phyloP scores from a whole-genome alignment of 2,329 filamentous ascomycete species.

The Claviceps humidiphila region DNA sequence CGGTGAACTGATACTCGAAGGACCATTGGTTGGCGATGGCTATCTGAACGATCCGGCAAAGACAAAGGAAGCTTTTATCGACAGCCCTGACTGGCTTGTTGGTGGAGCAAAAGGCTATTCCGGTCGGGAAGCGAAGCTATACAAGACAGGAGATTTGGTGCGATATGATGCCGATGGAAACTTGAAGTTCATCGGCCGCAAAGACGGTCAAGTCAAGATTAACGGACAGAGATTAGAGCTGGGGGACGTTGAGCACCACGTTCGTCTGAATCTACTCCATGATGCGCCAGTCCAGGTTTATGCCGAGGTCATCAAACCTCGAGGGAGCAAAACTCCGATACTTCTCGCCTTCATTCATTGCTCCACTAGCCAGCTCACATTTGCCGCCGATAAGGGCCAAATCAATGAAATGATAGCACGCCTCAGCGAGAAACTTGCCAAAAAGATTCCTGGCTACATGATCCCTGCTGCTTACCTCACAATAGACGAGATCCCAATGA shows the following conservation, averaged over 20 bases:
- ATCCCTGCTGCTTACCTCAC: slow-evolving; percentile 9
- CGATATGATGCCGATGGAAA: slow-evolving; percentile 20
- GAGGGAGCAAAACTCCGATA: not conserved
- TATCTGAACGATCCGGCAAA: slow-evolving; percentile 34
- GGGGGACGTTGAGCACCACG: slow-evolving; percentile 10
- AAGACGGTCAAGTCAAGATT: slow-evolving; percentile 42
- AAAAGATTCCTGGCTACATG: slow-evolving; percentile 7
- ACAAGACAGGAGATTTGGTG: slow-evolving; percentile 35
- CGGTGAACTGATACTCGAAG: slow-evolving; percentile 26
- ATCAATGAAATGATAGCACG: not conserved
- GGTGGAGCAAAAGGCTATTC: not conserved
- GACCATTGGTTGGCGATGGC: slow-evolving; percentile 31
- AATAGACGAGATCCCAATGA: slow-evolving; percentile 9
- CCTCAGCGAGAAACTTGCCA: slow-evolving; percentile 6
- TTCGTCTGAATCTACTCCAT: not conserved
- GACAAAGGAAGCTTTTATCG: slow-evolving; percentile 30
- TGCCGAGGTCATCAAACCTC: slow-evolving; percentile 1
- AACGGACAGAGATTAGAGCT: slow-evolving; percentile 40
- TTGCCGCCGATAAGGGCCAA: not conserved
- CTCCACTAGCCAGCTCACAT: not conserved
- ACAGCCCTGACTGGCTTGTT: slow-evolving; percentile 20
- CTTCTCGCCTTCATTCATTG: slow-evolving; percentile 1
- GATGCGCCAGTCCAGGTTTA: not conserved
- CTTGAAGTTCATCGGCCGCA: slow-evolving; percentile 32
- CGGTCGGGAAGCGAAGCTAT: slow-evolving; percentile 16